A percentile compares a stretch with the other conserved stretches of the same genome.
These are phyloP conservation scores for Linnemannia hyalina DNA, from an alignment of 192 early-diverging fungal genomes.

Conservation along the genomic window DNA sequence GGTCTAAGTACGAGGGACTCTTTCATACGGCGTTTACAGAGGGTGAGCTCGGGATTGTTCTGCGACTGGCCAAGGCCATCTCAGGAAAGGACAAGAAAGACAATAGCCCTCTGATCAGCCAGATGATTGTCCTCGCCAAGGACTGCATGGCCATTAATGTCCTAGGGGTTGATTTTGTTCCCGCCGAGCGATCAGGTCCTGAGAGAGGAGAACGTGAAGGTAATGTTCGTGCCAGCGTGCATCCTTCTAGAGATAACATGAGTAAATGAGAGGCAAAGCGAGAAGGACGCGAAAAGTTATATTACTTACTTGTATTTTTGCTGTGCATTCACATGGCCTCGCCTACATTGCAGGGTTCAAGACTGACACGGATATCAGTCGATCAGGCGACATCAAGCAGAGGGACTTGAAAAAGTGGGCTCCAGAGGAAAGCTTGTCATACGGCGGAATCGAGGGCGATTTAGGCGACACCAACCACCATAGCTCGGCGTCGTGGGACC, in stretches of 20 bases:
- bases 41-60: conserved; percentile 73
- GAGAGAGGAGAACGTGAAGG: conserved; percentile 70
- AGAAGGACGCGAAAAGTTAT: background rate
- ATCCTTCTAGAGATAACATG: background rate
- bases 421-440: conserved; percentile 69
- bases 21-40: conserved; percentile 72
- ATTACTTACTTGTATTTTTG: background rate
- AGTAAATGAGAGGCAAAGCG: background rate
- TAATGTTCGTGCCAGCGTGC: conserved; percentile 12
- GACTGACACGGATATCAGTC: conserved; percentile 92
- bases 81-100: conserved; percentile 58
- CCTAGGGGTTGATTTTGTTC: conserved; percentile 64
- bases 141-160: conserved; percentile 74
- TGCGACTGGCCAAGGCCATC: conserved; percentile 68
- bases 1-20: conserved; percentile 76
- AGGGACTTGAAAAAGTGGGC: conserved; percentile 92
- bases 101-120: conserved; percentile 54
- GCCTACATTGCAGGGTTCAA: conserved; percentile 70
- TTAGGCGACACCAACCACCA: conserved; percentile 25
- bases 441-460: conserved; percentile 59
- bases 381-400: conserved; percentile 72
- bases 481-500: conserved; percentile 84
- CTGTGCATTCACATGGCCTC: background rate
- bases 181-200: conserved; percentile 41
- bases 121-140: conserved; percentile 73